Evolutionary conservation across 495 filamentous ascomycete species (phyloP), one percentile per base, ranked within the genome.

Genomic region (Hyaloscypha hepaticicola): DNA sequence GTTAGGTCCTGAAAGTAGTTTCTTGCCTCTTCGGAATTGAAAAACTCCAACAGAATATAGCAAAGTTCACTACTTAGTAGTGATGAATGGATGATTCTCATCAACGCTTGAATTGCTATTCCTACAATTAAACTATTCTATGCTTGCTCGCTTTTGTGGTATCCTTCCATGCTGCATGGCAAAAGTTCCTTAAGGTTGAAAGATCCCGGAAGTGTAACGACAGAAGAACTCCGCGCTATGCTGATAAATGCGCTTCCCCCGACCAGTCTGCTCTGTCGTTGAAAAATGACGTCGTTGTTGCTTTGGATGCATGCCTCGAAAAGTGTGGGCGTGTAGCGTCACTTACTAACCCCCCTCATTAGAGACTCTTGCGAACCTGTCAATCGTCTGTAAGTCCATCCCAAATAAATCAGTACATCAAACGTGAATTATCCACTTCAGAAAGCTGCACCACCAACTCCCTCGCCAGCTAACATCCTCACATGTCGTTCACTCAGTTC

Each of bases 401-500:
- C 4, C 22, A 22, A 38, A 58, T 19, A 19, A 4, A 45, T 21
- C 29, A 58, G 33, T 45, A 45, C 38, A 45, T 38, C 24, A 27
- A 38, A 53, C 22, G 22, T 52, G 12, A 27, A n/a, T 31, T 1
- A 26, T 45, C 16, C 4, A 21, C 41, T n/a, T 67, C 62, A 73
- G 51, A 73, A 73, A 0, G 71, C 71, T 29, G 66, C 67, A 45
- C 71, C 71, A 28, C 71, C 69, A 53, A 66, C 67, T 26, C 71
- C 69, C 62, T 73, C 71, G 22, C 71, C 71, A 53, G 69, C 67
- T 14, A 73, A 34, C 61, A 69, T 55, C 57, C 69, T 48, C 34
- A 73, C 66, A 60, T 69, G 66, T 26, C 65, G 50, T 60, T 68
- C 69, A 57, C 64, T 70, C 48, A 73, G 53, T 26, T 73, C 71